Conservation (phyloP, 495 filamentous ascomycete genomes). For the Aspergillus kassunensis region DNA sequence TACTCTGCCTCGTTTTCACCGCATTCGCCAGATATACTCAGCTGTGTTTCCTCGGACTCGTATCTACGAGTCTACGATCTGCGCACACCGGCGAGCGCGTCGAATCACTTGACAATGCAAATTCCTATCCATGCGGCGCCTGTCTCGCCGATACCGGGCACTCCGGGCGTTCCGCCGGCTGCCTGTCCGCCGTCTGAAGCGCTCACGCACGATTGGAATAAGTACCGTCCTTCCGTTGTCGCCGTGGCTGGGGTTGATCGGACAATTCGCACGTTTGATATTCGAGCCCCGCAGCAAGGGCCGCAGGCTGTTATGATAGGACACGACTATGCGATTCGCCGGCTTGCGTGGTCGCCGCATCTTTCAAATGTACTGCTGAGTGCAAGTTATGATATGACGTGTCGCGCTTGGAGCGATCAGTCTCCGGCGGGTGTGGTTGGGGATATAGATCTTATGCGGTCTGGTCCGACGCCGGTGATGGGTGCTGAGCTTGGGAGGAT, state of each 20-base stretch:
- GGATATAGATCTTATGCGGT: slow-evolving; percentile 37
- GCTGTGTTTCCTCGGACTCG: slow-evolving; percentile 78
- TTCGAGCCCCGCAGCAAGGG: slow-evolving; percentile 66
- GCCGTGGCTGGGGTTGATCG: slow-evolving; percentile 90
- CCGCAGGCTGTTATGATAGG: slow-evolving; percentile 69
- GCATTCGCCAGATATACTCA: slow-evolving; percentile 71
- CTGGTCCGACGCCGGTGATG: slow-evolving; percentile 37
- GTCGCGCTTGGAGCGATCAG: slow-evolving; percentile 81
- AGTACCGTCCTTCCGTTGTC: slow-evolving; percentile 78
- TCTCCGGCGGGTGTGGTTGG: slow-evolving; percentile 51
- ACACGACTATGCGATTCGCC: slow-evolving; percentile 86
- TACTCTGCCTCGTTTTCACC: slow-evolving; percentile 83
- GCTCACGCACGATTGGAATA: slow-evolving; percentile 98
- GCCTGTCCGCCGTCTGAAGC: slow-evolving; percentile 62
- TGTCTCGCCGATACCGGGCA: slow-evolving; percentile 35
- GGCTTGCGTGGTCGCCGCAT: slow-evolving; percentile 87
- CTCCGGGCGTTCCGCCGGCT: slow-evolving; percentile 30
- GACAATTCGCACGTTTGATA: slow-evolving; percentile 81
- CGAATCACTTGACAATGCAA: slow-evolving; percentile 73
- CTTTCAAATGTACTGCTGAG: slow-evolving; percentile 77
- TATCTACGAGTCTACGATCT: slow-evolving; percentile 87
- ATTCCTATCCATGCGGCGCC: slow-evolving; percentile 73
- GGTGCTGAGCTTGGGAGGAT: slow-evolving; percentile 80
- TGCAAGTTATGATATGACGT: slow-evolving; percentile 97
- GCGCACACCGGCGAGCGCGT: slow-evolving; percentile 71